Evolutionary conservation across 805 yeast genomes (phyloP), one percentile per base, ranked within the genome.

Genomic region (Candida chilensis): DNA sequence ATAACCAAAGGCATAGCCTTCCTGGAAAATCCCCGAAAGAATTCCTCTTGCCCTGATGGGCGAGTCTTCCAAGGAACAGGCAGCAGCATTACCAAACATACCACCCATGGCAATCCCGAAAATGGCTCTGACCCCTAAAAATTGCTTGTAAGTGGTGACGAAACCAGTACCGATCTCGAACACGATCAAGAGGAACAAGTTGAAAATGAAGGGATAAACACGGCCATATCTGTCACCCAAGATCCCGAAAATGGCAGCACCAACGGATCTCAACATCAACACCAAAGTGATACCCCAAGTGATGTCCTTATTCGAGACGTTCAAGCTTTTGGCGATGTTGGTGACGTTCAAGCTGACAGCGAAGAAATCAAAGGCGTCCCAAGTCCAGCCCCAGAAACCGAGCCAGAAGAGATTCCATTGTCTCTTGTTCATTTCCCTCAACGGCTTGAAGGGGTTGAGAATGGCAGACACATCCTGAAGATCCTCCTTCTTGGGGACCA

Each of bases 61-160:
- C 29, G 74, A 64, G 42, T 78, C 81, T 39, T 77, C 83, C 19
- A 80, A 60, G 5, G 86, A 76, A 5, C 78, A 72, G 7, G 81
- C 79, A 16, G 78, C 68, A 20, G 77, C 70, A 34, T 73, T 68
- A 21, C 83, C 84, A 44, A 67, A 79, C 31, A 76, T 55, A 31
- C 85, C 86, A 25, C 86, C 87, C 83, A 78, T 75, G 28, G 75
- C 71, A 30, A 77, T 55, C 27, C 88, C 87, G 45, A 73, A 79
- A 14, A 77, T 39, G 3, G 83, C 78, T 30, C 87, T 59, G 3
- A 75, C 70, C 2, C 66, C 82, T 24, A 75, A 45, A 40, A 79
- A 79, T 47, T 74, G 78, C 29, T 49, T 30, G 44, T 64, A 76
- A 3, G 78, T 76, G 35, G 71, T 54, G 24, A 71, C 74, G 40